phyloP scores from a whole-genome alignment of 106 monocot genomes.

The Dendrobium officinale region DNA sequence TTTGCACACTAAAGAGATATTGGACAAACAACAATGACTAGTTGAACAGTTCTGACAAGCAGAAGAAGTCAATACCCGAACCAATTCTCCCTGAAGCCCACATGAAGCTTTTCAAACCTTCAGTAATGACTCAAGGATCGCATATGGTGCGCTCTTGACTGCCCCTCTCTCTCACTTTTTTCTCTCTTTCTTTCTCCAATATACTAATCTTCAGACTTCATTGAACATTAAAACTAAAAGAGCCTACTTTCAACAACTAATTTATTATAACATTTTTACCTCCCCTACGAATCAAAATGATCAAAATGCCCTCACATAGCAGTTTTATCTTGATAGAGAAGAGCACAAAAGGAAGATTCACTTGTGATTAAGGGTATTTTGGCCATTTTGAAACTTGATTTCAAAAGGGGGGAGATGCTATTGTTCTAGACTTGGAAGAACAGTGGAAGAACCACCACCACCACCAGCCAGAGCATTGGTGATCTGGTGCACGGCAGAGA shows the following conservation, averaged over 20 bases:
- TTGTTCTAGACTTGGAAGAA: not conserved
- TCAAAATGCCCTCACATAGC: not conserved
- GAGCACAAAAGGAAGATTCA: too few species aligned
- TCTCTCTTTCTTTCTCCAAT: not conserved
- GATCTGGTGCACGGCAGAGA: conserved; percentile 74
- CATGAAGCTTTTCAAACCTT: not conserved
- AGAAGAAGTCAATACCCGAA: conserved; percentile 99
- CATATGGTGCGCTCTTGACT: conserved; percentile 99
- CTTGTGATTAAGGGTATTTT: conserved; percentile 24
- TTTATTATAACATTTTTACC: not conserved
- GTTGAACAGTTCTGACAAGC: conserved; percentile 6
- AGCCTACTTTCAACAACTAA: not conserved
- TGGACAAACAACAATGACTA: not conserved
- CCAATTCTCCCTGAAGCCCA: conserved; percentile 38
- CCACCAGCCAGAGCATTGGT: conserved; percentile 23
- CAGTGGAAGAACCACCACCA: not conserved
- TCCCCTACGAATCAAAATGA: not conserved
- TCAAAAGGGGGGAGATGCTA: not conserved
- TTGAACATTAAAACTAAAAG: not conserved
- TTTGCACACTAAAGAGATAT: not conserved
- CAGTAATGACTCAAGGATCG: conserved; percentile 18
- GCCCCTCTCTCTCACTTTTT: conserved; percentile 20
- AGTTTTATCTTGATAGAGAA: not conserved
- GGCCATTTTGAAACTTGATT: conserved; percentile 25
- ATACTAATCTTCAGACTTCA: not conserved